Evolutionary conservation across 768 basidiomycete genomes (phyloP).

Genomic region (Leccinellum albellum): DNA sequence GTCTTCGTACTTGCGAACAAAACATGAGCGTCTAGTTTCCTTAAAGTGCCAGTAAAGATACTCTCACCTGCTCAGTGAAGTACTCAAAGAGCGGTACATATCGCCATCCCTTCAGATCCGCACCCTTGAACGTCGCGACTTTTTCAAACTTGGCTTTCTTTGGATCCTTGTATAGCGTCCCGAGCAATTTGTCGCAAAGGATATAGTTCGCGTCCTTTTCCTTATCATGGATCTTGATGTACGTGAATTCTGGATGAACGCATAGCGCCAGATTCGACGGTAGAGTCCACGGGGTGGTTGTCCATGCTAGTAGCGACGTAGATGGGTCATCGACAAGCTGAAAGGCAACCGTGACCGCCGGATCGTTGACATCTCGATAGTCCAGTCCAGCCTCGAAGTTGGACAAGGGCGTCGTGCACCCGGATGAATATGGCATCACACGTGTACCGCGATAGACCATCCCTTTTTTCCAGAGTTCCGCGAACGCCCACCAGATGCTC

Average conservation of each 20-base stretch:
- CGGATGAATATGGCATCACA: conserved; percentile 99
- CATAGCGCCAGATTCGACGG: conserved; percentile 94
- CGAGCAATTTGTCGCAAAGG: conserved; percentile 81
- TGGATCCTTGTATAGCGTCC: conserved; percentile 90
- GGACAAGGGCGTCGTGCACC: conserved; percentile 91
- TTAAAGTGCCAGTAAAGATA: background rate
- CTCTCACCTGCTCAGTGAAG: conserved; percentile 84
- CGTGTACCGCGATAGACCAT: conserved; percentile 90
- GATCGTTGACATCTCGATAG: conserved; percentile 92
- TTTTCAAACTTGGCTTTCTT: conserved; percentile 97
- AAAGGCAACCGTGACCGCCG: conserved; percentile 91
- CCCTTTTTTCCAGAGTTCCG: conserved; percentile 86
- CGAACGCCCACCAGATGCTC: conserved; percentile 98
- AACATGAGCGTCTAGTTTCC: background rate
- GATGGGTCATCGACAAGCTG: conserved; percentile 88
- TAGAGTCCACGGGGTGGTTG: conserved; percentile 97
- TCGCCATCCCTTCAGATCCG: conserved; percentile 94
- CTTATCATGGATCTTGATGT: conserved; percentile 94
- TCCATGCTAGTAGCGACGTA: conserved; percentile 94
- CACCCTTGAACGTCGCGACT: conserved; percentile 79
- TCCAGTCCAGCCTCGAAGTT: conserved; percentile 96
- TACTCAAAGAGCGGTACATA: conserved; percentile 95
- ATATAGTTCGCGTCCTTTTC: conserved; percentile 87
- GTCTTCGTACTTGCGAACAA: conserved; percentile 68
- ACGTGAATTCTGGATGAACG: conserved; percentile 93